Base-by-base conservation (phyloP, 176 grass and related monocot species). In the Miscanthus lutarioriparius region DNA sequence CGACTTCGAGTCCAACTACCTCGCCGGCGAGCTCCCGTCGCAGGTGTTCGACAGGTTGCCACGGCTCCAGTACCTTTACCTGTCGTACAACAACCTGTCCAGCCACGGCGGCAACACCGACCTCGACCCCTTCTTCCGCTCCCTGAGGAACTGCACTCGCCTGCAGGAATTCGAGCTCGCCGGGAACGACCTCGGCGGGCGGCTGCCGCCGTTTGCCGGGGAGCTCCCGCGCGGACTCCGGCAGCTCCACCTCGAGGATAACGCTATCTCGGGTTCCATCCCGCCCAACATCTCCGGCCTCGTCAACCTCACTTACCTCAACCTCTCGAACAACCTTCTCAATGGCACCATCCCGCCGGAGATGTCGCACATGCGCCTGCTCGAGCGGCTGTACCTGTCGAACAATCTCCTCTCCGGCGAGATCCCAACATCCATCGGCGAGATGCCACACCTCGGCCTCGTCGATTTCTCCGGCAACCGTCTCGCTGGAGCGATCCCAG, bases 51-150 rank as follows among this genome's bases (percentile, higher is more conserved):
- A 88, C 81, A 82, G 87, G 69, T 62, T 91, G 84, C 94, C 94
- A 6, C 87, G 77, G 30, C 84, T 97, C 43, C 89, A 91, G 23
- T 90, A 49, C 70, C 83, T 97, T 49, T 93, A 91, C 72, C 89
- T 97, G 17, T 97, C 94, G 10, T 93, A 93, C 84, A 93, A 97
- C 70, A 97, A 97, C 77, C 66, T 97, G 4, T 97, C 94, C 10
- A 91, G 86, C 65, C 82, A 88, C 44, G 86, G 40, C 35, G 47
- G 61, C 53, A 87, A 91, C 86, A 89, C 91, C 61, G 85, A 97
- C 65, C 88, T 97, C 16, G 35, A 43, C 20, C 91, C 91, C 7
- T 93, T 97, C 83, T 97, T 97, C 38, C 67, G 54, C 8, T 97
- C 94, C 33, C 81, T 97, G 48, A 86, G 63, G 25, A 97, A 93